A percentile compares a stretch with the other conserved stretches of the same genome.
Evolutionary conservation across 305 asterid genomes (phyloP).

Genomic region (Solanum hybrid): DNA sequence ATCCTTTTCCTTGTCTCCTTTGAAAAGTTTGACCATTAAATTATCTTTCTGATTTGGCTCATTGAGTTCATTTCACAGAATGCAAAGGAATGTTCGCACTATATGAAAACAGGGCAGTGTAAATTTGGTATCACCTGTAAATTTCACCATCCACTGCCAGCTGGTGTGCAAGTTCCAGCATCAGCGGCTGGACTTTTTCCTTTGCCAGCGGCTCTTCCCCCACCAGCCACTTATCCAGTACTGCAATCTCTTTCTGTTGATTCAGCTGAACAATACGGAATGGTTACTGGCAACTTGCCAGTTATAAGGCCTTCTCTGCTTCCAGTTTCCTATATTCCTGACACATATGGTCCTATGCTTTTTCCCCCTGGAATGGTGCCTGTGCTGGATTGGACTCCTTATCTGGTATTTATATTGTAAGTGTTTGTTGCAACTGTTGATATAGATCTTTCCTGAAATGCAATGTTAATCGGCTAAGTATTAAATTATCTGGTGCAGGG

Average conservation of each 20-base stretch:
- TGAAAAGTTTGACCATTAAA: slow-evolving; percentile 3
- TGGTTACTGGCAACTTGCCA: slow-evolving; percentile 54
- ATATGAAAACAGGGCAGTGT: slow-evolving; percentile 77
- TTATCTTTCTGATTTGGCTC: slow-evolving; percentile 14
- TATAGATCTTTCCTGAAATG: background rate
- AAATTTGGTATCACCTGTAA: slow-evolving; percentile 88
- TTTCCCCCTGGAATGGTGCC: slow-evolving; percentile 63
- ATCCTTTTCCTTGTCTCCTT: background rate
- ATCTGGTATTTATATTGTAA: slow-evolving; percentile 39
- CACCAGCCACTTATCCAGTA: slow-evolving; percentile 41
- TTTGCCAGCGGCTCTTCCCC: slow-evolving; percentile 34
- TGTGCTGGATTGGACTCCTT: slow-evolving; percentile 76
- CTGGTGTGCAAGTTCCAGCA: slow-evolving; percentile 37
- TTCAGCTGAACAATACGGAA: slow-evolving; percentile 60
- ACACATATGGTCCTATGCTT: slow-evolving; percentile 56
- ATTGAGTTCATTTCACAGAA: slow-evolving; percentile 46
- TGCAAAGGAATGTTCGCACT: slow-evolving; percentile 81
- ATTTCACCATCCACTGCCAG: slow-evolving; percentile 88
- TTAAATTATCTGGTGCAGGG: slow-evolving; percentile 33
- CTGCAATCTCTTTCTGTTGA: slow-evolving; percentile 30
- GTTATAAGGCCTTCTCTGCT: slow-evolving; percentile 51
- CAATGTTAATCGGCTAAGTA: background rate
- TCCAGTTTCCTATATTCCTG: slow-evolving; percentile 56
- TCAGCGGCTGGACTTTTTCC: slow-evolving; percentile 38
- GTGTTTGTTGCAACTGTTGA: background rate